Evolutionary conservation across 495 filamentous ascomycete genomes (phyloP).

Genomic region (Penicillium lividum): DNA sequence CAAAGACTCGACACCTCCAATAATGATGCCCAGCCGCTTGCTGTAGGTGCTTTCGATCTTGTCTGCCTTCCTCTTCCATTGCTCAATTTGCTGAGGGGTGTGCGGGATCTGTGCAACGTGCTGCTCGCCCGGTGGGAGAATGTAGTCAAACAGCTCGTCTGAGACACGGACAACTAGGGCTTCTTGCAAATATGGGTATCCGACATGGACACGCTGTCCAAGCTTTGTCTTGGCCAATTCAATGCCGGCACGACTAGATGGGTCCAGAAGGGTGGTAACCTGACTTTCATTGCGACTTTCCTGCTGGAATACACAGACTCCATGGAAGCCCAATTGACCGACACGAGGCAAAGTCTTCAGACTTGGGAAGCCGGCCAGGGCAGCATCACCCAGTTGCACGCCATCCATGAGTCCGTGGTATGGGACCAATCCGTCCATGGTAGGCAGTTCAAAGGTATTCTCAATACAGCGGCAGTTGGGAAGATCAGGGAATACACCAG

Average conservation of each 20-base stretch:
- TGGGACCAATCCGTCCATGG: slow-evolving; percentile 85
- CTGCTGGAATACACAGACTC: slow-evolving; percentile 94
- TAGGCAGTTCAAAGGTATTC: slow-evolving; percentile 93
- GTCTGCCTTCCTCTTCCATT: slow-evolving; percentile 80
- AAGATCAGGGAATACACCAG: slow-evolving; percentile 90
- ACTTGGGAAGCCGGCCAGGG: slow-evolving; percentile 90
- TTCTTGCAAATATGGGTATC: slow-evolving; percentile 95
- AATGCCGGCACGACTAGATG: slow-evolving; percentile 67
- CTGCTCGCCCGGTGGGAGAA: slow-evolving; percentile 60
- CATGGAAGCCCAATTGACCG: slow-evolving; percentile 82
- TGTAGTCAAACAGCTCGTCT: slow-evolving; percentile 91
- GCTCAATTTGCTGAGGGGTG: slow-evolving; percentile 72
- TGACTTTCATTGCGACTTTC: slow-evolving; percentile 97
- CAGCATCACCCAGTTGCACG: slow-evolving; percentile 74
- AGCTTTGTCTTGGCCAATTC: slow-evolving; percentile 75
- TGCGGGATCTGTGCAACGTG: slow-evolving; percentile 69
- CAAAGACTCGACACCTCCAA: slow-evolving; percentile 83
- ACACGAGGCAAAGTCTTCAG: slow-evolving; percentile 79
- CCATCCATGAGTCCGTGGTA: slow-evolving; percentile 86
- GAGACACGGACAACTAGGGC: slow-evolving; percentile 85
- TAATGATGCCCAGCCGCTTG: slow-evolving; percentile 84
- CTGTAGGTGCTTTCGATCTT: slow-evolving; percentile 84
- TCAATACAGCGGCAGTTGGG: slow-evolving; percentile 85
- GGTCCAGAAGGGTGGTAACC: slow-evolving; percentile 79
- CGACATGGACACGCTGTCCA: slow-evolving; percentile 83